Percentiles rank a stretch among this genome's conserved stretches.
phyloP scores from a whole-genome alignment of 106 monocot species.

The Phalaenopsis aphrodite region DNA sequence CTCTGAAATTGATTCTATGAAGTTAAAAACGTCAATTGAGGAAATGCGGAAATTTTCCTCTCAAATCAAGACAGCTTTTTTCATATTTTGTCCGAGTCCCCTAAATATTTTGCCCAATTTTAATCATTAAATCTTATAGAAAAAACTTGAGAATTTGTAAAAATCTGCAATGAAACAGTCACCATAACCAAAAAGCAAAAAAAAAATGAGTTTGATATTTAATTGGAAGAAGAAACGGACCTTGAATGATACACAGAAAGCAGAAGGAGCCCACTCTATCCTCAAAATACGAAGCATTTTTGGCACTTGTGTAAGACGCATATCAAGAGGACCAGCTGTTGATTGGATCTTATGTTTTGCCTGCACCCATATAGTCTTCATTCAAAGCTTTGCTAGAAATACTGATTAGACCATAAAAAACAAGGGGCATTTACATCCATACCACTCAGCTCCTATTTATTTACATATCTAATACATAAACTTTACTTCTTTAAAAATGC shows the following conservation, averaged over 20 bases:
- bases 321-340: constrained; percentile 75
- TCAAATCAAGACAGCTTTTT: background rate
- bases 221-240: constrained; percentile 22
- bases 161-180: background rate
- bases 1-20: background rate
- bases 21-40: background rate
- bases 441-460: no score
- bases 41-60: background rate
- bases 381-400: background rate
- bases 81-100: background rate
- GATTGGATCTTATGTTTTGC: constrained; percentile 95
- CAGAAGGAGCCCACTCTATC: constrained; percentile 74
- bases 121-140: background rate
- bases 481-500: no score
- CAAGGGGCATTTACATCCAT: no score
- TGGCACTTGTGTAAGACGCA: constrained; percentile 87
- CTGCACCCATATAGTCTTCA: constrained; percentile 24
- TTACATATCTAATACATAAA: no score
- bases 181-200: background rate
- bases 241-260: constrained; percentile 93
- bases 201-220: background rate
- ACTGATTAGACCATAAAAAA: background rate
- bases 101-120: background rate
- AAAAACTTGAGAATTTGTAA: background rate
- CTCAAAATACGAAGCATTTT: constrained; percentile 80